Base-by-base conservation (phyloP, 169 alveolate genomes). In the Plasmodium coatneyi region DNA sequence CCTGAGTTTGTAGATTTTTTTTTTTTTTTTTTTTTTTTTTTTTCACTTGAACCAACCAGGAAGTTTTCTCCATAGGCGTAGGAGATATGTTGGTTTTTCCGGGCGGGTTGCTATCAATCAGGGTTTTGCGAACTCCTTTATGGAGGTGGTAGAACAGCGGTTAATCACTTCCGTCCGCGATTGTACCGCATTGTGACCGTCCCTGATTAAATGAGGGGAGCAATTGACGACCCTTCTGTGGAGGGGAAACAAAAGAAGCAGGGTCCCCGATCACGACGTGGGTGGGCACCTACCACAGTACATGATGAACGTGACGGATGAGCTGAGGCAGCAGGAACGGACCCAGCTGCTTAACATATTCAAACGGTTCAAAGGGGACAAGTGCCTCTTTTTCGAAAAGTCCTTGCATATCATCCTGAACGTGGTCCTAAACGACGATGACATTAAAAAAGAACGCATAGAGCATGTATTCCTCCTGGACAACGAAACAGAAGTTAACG, bases 391-490 rank as follows among this genome's bases (percentile, higher is more conserved):
- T 76, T 86, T 86, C 70, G 84, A 86, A 43, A 66, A 22, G 28
- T 86, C 93, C 0, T 25, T 86, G n/a, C 93, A 86, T 16, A 78
- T 86, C 16, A 52, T 86, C 41, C 32, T 86, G 16, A 86, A 76
- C 46, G 84, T 86, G 30, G 39, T 86, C 66, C 30, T 86, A 32
- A 86, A 52, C 3, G 93, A 86, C 39, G 82, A 78, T 34, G 93
- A 86, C 54, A 54, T 86, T 52, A 86, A 74, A 10, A 86, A 86
- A 34, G 93, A 76, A 86, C 60, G 80, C n/a, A 54, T 86, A 22
- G 82, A 86, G 54, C 54, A 74, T 34, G 71, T 86, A 9, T 74
- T 86, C 66, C 39, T 78, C 14, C n/a, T 71, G 39, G 43, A 28
- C 5, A 60, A 86, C 10, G 93, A 76, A 86, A 74, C 16, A 36